Evolutionary conservation across 108 stramenopile genomes (phyloP).

Genomic region (Mayamaea pseudoterrestris): DNA sequence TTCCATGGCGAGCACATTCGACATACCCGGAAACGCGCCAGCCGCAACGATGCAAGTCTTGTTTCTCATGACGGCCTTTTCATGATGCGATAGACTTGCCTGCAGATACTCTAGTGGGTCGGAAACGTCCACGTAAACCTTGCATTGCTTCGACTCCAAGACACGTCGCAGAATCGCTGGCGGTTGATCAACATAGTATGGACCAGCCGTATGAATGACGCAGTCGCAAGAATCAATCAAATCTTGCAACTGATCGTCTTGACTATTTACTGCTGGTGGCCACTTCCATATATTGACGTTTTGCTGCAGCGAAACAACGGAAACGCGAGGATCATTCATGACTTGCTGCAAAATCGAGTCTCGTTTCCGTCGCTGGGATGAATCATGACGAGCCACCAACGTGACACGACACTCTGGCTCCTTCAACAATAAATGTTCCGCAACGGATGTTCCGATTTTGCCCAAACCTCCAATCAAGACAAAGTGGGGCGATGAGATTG

Average conservation of each 20-base stretch:
- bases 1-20: conserved; percentile 46
- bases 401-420: conserved; percentile 15
- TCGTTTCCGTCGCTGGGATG: conserved; percentile 2
- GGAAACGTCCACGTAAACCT: conserved; percentile 43
- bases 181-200: conserved; percentile 26
- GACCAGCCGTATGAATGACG: conserved; percentile 48
- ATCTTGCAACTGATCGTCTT: conserved; percentile 1
- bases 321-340: neutral
- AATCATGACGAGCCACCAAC: conserved; percentile 34
- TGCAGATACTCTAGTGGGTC: conserved; percentile 41
- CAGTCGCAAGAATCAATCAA: conserved; percentile 12
- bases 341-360: conserved; percentile 19
- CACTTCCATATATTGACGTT: conserved; percentile 16
- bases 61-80: conserved; percentile 7
- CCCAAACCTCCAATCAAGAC: conserved; percentile 34
- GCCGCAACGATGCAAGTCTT: conserved; percentile 34
- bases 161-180: conserved; percentile 16
- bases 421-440: conserved; percentile 22
- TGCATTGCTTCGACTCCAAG: conserved; percentile 7
- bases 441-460: conserved; percentile 36
- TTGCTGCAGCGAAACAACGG: neutral
- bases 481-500: no score
- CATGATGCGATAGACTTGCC: conserved; percentile 5
- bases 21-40: conserved; percentile 55
- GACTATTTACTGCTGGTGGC: neutral